Evolutionary conservation across 1,284 basidiomycete species (phyloP), one percentile per base, ranked within the genome.

Genomic region (Leccinum griseonigrum): DNA sequence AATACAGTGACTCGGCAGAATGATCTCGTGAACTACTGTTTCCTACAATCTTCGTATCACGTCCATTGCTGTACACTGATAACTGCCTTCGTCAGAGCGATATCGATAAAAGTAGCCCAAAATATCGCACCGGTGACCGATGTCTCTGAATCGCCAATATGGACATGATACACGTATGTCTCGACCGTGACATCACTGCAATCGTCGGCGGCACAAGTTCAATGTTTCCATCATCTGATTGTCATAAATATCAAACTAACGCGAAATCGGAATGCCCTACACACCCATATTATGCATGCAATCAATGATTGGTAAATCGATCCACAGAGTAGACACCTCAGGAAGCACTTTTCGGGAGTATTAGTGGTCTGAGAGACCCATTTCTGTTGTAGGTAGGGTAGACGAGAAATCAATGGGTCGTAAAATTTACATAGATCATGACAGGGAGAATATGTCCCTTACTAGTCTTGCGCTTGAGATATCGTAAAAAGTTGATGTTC

Each of bases 401-500:
- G 18, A 46, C 3, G 9, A 16, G n/a, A 52, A 22, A 38, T 31
- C 40, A 36, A 59, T 53, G 3, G 9, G 56, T 9, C 2, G 1
- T 14, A 6, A 18, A 6, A 46, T 6, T 52, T 50, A 57, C 32
- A 51, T 46, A 59, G 59, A 57, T 40, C 14, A n/a, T 2, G 54
- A 64, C 46, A 58, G 54, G 40, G 32, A 62, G 59, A 9, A 58
- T 54, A 62, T 9, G 13, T n/a, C 62, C 3, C 43, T 56, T 11
- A 62, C 61, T 58, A 56, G 52, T 18, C 40, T 9, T n/a, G 40
- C 9, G 10, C 9, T 16, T 18, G 40, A 43, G 40, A 43, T 10
- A 9, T 10, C 4, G n/a, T 57, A 28, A 53, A 43, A 2, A 16
- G 36, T 26, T 46, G 31, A 11, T 1, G 26, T 31, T 40, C 38